Percentiles rank a stretch among this genome's conserved stretches.
phyloP scores from a whole-genome alignment of 2,329 filamentous ascomycete species.

The Ceratocystis albifundus region DNA sequence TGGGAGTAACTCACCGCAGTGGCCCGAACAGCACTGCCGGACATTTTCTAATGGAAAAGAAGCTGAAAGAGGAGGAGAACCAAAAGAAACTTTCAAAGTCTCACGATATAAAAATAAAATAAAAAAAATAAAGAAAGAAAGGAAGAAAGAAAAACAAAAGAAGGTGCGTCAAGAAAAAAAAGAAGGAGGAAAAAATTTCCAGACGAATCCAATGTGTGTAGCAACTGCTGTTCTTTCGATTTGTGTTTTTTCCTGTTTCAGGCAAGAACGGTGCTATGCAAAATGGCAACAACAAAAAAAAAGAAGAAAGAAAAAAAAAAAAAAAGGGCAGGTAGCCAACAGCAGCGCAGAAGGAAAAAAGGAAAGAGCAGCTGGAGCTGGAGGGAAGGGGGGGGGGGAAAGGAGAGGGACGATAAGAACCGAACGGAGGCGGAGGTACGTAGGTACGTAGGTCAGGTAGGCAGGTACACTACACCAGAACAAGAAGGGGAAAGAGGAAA shows the following conservation, averaged over 20 bases:
- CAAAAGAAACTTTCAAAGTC: conserved; percentile 15
- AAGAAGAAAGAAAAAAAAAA: conserved; percentile 4
- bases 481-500: conserved; percentile 8
- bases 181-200: conserved; percentile 2
- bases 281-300: conserved; percentile 1
- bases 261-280: not conserved
- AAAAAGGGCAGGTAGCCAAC: not conserved
- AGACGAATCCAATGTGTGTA: not conserved
- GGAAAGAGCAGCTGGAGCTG: not conserved
- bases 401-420: not conserved
- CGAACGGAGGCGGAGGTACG: too few relatives aligned
- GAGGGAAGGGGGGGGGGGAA: not conserved
- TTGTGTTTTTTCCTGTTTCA: not conserved
- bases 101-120: not conserved
- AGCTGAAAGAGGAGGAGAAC: conserved; percentile 12
- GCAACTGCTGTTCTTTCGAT: not conserved
- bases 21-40: conserved; percentile 17
- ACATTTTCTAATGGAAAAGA: conserved; percentile 17
- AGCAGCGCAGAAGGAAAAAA: not conserved
- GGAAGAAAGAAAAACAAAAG: conserved; percentile 10
- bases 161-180: conserved; percentile 11
- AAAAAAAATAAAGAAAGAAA: conserved; percentile 10
- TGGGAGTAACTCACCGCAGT: conserved; percentile 1
- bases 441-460: too few relatives aligned
- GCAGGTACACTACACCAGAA: not conserved